Percentiles rank a stretch among this genome's conserved stretches.
phyloP scores from a whole-genome alignment of 257 asterid species.

The Nicotiana obtusifolia region DNA sequence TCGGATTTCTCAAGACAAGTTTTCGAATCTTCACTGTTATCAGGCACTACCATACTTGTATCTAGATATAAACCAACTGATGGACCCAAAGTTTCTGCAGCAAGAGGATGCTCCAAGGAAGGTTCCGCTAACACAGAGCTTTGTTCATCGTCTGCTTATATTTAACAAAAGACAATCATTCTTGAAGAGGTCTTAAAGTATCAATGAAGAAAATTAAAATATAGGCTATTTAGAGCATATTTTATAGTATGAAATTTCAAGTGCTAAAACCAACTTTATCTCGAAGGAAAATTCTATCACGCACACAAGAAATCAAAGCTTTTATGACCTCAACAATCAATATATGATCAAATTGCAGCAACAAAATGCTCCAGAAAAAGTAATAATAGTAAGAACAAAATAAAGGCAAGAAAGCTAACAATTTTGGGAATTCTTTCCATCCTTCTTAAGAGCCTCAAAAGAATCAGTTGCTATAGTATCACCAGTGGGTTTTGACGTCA shows the following conservation, averaged over 20 bases:
- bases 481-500: constrained; percentile 29
- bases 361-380: not conserved
- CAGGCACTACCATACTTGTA: constrained; percentile 25
- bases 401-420: constrained; percentile 25
- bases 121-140: constrained; percentile 13
- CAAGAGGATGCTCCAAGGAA: not conserved
- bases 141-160: constrained; percentile 11
- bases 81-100: constrained; percentile 15
- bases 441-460: constrained; percentile 11
- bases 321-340: not conserved
- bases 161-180: constrained; percentile 2
- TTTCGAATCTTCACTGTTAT: constrained; percentile 27
- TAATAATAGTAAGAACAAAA: not conserved
- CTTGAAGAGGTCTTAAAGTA: not conserved
- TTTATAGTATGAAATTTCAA: not conserved
- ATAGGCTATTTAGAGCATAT: not conserved
- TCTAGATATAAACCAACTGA: constrained; percentile 16
- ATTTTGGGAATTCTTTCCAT: constrained; percentile 20
- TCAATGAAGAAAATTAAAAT: not conserved
- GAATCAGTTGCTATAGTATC: constrained; percentile 14
- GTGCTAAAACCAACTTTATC: not conserved
- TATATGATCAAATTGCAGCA: not conserved
- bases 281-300: not conserved
- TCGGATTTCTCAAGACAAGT: constrained; percentile 31
- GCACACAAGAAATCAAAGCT: not conserved